phyloP scores from a whole-genome alignment of 345 rosid species.

The Murraya koenigii region DNA sequence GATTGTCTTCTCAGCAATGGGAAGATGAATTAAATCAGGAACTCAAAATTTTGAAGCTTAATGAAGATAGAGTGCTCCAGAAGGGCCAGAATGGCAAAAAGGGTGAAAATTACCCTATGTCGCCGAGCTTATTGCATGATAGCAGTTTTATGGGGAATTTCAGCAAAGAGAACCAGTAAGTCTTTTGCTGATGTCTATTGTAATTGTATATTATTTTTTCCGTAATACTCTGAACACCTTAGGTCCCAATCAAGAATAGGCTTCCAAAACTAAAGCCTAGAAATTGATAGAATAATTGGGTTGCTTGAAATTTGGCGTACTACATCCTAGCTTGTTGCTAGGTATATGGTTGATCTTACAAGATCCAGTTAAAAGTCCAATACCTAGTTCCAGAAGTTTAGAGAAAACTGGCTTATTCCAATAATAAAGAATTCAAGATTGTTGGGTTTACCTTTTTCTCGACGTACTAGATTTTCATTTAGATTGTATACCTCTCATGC shows the following conservation, averaged over 20 bases:
- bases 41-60: conserved; percentile 60
- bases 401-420: background rate
- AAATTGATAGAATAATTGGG: background rate
- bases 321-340: background rate
- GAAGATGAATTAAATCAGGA: conserved; percentile 69
- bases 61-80: conserved; percentile 44
- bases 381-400: background rate
- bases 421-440: no score
- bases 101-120: conserved; percentile 55
- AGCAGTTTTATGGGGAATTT: conserved; percentile 37
- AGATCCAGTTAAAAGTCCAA: background rate
- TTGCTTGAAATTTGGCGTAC: background rate
- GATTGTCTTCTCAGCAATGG: conserved; percentile 57
- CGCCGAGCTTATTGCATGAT: conserved; percentile 86
- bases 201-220: background rate
- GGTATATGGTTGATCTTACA: background rate
- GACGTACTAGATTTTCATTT: background rate
- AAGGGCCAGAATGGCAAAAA: conserved; percentile 52
- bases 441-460: no score
- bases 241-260: background rate
- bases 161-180: conserved; percentile 85
- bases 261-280: background rate
- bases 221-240: background rate
- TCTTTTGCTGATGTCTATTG: conserved; percentile 22
- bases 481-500: background rate